A percentile compares a stretch with the other conserved stretches of the same genome.
phyloP scores from a whole-genome alignment of 805 yeast species.

The Candida golubevii region DNA sequence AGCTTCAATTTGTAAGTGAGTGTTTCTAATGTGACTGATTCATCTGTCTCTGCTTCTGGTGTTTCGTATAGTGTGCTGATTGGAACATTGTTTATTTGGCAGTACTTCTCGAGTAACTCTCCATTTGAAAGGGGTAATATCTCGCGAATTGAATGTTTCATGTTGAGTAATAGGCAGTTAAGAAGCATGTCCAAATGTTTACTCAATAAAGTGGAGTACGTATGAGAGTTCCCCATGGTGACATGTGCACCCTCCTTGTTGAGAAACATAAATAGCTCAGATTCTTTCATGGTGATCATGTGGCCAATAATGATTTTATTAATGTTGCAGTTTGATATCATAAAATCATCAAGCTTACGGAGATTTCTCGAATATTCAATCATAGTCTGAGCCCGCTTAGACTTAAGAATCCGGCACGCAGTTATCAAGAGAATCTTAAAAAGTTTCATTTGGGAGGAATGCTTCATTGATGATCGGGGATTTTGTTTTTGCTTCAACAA shows the following conservation, averaged over 20 bases:
- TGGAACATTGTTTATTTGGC: constrained; percentile 34
- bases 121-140: constrained; percentile 35
- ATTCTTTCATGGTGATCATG: constrained; percentile 30
- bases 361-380: constrained; percentile 23
- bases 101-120: constrained; percentile 35
- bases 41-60: constrained; percentile 6
- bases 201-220: constrained; percentile 9
- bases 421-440: constrained; percentile 29
- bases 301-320: constrained; percentile 34
- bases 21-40: constrained; percentile 6
- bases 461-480: constrained; percentile 4
- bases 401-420: constrained; percentile 26
- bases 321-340: constrained; percentile 31
- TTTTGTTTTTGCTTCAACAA: constrained; percentile 22
- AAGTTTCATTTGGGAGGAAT: constrained; percentile 18
- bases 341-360: constrained; percentile 25
- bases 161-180: constrained; percentile 25
- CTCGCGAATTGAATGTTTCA: constrained; percentile 25
- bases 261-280: constrained; percentile 22
- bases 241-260: constrained; percentile 3
- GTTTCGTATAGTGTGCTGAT: constrained; percentile 16
- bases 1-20: constrained; percentile 20
- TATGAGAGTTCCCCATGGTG: not conserved
- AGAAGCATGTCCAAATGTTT: constrained; percentile 24
- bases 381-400: constrained; percentile 20